Conservation (phyloP, 345 rosid genomes). For the Fremontodendron californicum region DNA sequence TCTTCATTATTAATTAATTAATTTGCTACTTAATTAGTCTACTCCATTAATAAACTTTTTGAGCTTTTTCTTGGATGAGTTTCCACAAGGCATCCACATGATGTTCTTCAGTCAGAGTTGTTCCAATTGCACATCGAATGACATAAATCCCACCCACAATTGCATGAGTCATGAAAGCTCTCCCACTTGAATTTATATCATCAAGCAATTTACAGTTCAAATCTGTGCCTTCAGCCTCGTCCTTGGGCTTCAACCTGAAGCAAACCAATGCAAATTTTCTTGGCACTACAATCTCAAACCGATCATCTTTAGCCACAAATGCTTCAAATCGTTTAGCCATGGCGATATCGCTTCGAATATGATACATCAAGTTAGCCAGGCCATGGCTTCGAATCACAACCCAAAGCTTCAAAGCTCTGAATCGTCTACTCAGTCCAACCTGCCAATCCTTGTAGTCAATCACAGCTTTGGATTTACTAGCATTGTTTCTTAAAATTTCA, state of each 20-base stretch:
- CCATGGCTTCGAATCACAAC: slow-evolving; percentile 33
- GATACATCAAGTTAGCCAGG: slow-evolving; percentile 15
- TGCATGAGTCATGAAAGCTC: slow-evolving; percentile 28
- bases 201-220: slow-evolving; percentile 11
- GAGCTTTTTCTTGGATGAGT: slow-evolving; percentile 24
- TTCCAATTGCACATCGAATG: slow-evolving; percentile 22
- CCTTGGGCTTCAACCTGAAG: slow-evolving; percentile 23
- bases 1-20: background rate
- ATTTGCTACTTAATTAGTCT: too few relatives aligned
- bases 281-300: slow-evolving; percentile 38
- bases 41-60: background rate
- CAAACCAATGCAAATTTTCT: slow-evolving; percentile 42
- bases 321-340: slow-evolving; percentile 31
- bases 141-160: slow-evolving; percentile 17
- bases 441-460: slow-evolving; percentile 53
- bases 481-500: slow-evolving; percentile 34
- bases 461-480: slow-evolving; percentile 27
- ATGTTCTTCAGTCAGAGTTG: slow-evolving; percentile 20
- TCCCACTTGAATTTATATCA: slow-evolving; percentile 28
- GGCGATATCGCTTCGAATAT: slow-evolving; percentile 22
- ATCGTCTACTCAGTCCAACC: slow-evolving; percentile 31
- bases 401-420: slow-evolving; percentile 36
- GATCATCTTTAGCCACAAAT: slow-evolving; percentile 30
- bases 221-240: background rate
- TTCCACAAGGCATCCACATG: slow-evolving; percentile 32